These are phyloP conservation scores for Zanthoxylum bungeanum DNA, from an alignment of 345 rosid genomes.

Conservation along the genomic window DNA sequence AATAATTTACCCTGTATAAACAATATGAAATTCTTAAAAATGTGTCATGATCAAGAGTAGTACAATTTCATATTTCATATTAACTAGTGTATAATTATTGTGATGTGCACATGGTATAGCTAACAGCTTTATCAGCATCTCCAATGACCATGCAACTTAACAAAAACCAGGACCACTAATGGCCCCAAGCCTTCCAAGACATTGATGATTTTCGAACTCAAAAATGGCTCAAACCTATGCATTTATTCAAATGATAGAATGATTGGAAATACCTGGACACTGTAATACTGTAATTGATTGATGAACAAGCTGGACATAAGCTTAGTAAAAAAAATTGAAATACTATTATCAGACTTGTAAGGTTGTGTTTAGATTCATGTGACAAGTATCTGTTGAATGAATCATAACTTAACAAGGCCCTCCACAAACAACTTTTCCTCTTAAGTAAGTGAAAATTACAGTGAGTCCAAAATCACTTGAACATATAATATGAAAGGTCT, in stretches of 20 bases:
- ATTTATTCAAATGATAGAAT: background rate
- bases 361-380: background rate
- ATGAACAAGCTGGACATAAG: no score
- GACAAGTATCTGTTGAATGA: background rate
- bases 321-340: background rate
- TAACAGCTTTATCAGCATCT: background rate
- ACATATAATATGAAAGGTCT: conserved; percentile 13
- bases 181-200: background rate
- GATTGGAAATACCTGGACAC: no score
- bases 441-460: background rate
- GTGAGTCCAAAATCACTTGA: background rate
- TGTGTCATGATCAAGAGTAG: background rate
- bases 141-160: background rate
- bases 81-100: background rate
- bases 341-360: no score
- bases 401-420: background rate
- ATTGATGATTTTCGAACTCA: background rate
- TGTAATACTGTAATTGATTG: background rate
- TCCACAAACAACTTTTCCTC: background rate
- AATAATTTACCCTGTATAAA: background rate
- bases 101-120: background rate
- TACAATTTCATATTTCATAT: background rate
- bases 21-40: background rate
- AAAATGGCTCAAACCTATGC: background rate
- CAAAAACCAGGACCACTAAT: background rate